phyloP scores from a whole-genome alignment of 139 green algal species.

The Auxenochlorella protothecoides region DNA sequence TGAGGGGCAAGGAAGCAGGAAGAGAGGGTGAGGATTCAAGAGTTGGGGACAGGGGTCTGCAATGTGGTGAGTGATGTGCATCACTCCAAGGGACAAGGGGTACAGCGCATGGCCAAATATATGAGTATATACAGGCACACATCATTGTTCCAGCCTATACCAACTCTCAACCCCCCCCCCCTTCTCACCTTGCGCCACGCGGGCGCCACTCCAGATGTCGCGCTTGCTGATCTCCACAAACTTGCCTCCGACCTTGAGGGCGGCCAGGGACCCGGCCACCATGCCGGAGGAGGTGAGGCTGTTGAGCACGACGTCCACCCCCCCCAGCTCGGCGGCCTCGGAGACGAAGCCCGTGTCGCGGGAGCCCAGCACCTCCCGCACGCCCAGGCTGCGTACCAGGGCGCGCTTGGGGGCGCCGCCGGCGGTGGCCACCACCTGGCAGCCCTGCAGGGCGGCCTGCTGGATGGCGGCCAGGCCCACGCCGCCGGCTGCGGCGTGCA shows the following conservation, averaged over 20 bases:
- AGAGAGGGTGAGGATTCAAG: no score
- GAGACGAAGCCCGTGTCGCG: slow-evolving; percentile 46
- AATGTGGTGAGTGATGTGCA: no score
- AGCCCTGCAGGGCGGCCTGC: slow-evolving; percentile 30
- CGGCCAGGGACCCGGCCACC: slow-evolving; percentile 57
- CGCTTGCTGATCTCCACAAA: slow-evolving; percentile 85
- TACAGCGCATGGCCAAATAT: no score
- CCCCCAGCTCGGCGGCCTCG: background rate
- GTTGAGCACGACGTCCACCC: slow-evolving; percentile 57
- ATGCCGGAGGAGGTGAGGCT: slow-evolving; percentile 80
- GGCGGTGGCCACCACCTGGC: slow-evolving; percentile 40
- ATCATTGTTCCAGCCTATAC: no score
- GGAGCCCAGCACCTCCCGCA: slow-evolving; percentile 29
- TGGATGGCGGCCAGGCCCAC: slow-evolving; percentile 68
- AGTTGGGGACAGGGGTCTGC: no score
- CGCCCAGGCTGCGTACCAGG: slow-evolving; percentile 43
- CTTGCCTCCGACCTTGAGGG: slow-evolving; percentile 34
- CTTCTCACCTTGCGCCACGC: slow-evolving; percentile 23
- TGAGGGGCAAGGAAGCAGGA: background rate
- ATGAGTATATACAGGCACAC: no score
- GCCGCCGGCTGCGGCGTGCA: slow-evolving; percentile 68
- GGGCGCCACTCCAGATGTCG: slow-evolving; percentile 64
- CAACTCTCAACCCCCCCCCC: no score
- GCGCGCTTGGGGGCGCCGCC: slow-evolving; percentile 59
- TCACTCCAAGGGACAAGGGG: no score